These are phyloP conservation scores for Graphium sp. DNA, from an alignment of 2,329 filamentous ascomycete genomes.

Conservation along the genomic window DNA sequence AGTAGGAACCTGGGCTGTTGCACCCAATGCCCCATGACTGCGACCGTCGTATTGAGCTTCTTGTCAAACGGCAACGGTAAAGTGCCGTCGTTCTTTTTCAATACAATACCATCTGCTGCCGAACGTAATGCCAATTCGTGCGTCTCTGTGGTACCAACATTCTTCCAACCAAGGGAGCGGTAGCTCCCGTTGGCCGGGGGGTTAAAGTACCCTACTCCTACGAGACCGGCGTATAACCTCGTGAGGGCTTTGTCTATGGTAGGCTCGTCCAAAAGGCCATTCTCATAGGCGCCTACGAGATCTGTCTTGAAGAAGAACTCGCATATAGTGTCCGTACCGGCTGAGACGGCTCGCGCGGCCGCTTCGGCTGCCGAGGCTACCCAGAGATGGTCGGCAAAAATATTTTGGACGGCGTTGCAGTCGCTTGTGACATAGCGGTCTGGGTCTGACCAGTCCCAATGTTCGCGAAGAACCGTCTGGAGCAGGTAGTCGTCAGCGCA, in stretches of 20 bases:
- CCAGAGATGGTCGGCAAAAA: slow-evolving; percentile 26
- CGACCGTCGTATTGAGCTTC: slow-evolving; percentile 7
- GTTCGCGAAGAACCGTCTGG: slow-evolving; percentile 43
- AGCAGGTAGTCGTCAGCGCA: slow-evolving; percentile 48
- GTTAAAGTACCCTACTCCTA: slow-evolving; percentile 42
- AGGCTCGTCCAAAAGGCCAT: slow-evolving; percentile 14
- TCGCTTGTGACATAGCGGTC: slow-evolving; percentile 49
- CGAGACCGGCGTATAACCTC: slow-evolving; percentile 34
- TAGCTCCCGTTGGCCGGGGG: slow-evolving; percentile 15
- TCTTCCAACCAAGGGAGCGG: slow-evolving; percentile 30
- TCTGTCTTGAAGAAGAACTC: slow-evolving; percentile 12
- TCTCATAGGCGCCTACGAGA: slow-evolving; percentile 12
- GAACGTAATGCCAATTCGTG: slow-evolving; percentile 39
- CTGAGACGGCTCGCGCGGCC: slow-evolving; percentile 14
- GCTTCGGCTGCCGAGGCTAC: slow-evolving; percentile 16
- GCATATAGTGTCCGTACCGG: slow-evolving; percentile 18
- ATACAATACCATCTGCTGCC: slow-evolving; percentile 24
- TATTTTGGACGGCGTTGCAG: slow-evolving; percentile 44
- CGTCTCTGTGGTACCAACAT: slow-evolving; percentile 36
- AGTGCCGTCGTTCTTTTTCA: slow-evolving; percentile 36
- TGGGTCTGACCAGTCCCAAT: slow-evolving; percentile 45
- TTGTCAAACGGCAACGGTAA: slow-evolving; percentile 22
- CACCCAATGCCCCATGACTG: slow-evolving; percentile 17
- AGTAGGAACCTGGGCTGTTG: slow-evolving; percentile 9
- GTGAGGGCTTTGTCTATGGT: slow-evolving; percentile 24